These are phyloP conservation scores for Pseudonitzschia multistriata DNA, from an alignment of 108 stramenopile genomes.

Conservation along the genomic window DNA sequence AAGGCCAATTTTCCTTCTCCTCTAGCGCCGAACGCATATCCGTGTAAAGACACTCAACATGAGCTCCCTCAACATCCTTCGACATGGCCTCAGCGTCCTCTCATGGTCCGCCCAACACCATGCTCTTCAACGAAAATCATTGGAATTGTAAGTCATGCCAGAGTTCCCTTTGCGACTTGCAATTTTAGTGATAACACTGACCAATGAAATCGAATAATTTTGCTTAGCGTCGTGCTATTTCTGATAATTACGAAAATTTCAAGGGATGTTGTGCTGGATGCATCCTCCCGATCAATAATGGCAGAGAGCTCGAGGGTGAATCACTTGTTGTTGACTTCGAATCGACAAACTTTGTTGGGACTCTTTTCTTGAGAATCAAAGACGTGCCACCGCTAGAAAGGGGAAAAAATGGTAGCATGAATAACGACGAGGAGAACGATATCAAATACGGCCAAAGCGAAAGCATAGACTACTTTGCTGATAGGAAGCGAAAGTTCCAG, in stretches of 20 bases:
- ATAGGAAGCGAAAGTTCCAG: conserved; percentile 61
- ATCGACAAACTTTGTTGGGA: conserved; percentile 52
- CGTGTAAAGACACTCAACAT: not conserved
- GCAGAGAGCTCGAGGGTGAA: conserved; percentile 42
- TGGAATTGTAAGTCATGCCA: conserved; percentile 36
- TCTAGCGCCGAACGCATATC: not conserved
- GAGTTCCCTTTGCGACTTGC: not conserved
- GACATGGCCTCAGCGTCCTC: conserved; percentile 51
- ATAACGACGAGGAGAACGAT: not conserved
- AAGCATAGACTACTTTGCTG: conserved; percentile 41
- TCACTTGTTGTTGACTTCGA: conserved; percentile 68
- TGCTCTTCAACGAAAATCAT: conserved; percentile 38
- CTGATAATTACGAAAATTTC: not conserved
- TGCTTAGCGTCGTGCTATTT: not conserved
- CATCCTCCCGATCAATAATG: conserved; percentile 60
- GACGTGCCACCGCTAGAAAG: not conserved
- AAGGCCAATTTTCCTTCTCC: not conserved
- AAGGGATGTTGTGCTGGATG: conserved; percentile 35
- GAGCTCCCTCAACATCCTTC: conserved; percentile 22
- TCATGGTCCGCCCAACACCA: conserved; percentile 53
- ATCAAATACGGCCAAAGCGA: not conserved
- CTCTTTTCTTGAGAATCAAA: conserved; percentile 49
- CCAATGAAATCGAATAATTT: not conserved
- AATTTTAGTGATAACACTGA: conserved; percentile 1
- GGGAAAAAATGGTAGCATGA: not conserved